Evolutionary conservation across 352 stramenopile species (phyloP).

Genomic region (Halophytophthora polymorphica): DNA sequence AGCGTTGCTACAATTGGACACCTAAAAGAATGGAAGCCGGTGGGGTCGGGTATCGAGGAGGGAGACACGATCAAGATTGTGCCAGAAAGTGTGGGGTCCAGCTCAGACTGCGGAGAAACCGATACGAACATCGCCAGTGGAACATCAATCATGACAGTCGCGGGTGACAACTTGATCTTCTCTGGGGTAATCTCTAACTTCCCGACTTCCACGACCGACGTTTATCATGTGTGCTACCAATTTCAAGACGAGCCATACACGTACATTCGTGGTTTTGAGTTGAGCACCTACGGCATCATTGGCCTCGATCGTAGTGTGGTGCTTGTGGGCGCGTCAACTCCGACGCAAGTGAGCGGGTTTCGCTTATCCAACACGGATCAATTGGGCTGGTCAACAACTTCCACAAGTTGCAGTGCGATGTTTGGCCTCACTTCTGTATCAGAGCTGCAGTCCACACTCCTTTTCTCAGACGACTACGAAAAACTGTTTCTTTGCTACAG

Average conservation of each 20-base stretch:
- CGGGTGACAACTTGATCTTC: conserved; percentile 23
- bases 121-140: conserved; percentile 37
- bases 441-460: conserved; percentile 24
- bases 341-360: conserved; percentile 45
- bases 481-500: conserved; percentile 61
- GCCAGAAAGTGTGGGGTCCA: conserved; percentile 35
- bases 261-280: conserved; percentile 35
- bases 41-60: conserved; percentile 42
- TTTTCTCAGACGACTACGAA: conserved; percentile 31
- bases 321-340: conserved; percentile 41
- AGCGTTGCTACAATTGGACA: conserved; percentile 45
- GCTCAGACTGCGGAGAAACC: conserved; percentile 38
- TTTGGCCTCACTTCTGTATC: conserved; percentile 29
- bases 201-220: conserved; percentile 32
- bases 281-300: conserved; percentile 46
- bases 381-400: conserved; percentile 48
- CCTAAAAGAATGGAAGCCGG: conserved; percentile 39
- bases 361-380: conserved; percentile 44
- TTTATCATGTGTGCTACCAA: conserved; percentile 71
- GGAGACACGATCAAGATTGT: conserved; percentile 62
- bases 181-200: conserved; percentile 34
- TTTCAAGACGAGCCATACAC: conserved; percentile 67
- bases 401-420: conserved; percentile 31
- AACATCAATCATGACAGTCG: conserved; percentile 35
- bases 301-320: conserved; percentile 41